A percentile compares a stretch with the other conserved stretches of the same genome.
Evolutionary conservation across 805 yeast genomes (phyloP).

Genomic region (Candida silvicultrix): DNA sequence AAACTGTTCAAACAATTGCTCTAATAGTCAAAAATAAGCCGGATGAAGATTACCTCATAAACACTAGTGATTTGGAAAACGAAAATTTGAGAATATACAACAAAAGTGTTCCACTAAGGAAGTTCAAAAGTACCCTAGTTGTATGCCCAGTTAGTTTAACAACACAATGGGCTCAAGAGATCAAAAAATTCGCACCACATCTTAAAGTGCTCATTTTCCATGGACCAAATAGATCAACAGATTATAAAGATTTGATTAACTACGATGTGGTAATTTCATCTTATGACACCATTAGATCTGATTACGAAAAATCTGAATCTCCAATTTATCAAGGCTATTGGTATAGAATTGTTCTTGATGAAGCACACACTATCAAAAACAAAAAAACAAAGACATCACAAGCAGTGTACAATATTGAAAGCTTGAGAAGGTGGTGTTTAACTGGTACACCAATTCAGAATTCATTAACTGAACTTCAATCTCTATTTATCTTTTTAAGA

Average conservation of each 20-base stretch:
- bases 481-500: constrained; percentile 39
- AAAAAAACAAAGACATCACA: constrained; percentile 36
- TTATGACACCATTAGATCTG: constrained; percentile 48
- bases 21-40: constrained; percentile 33
- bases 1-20: constrained; percentile 74
- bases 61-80: constrained; percentile 3
- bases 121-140: constrained; percentile 42
- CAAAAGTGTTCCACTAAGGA: constrained; percentile 8
- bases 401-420: constrained; percentile 36
- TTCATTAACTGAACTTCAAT: constrained; percentile 43
- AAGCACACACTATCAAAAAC: constrained; percentile 59
- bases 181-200: constrained; percentile 42
- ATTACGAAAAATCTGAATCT: constrained; percentile 19
- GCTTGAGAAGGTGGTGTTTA: constrained; percentile 47
- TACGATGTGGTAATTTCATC: constrained; percentile 67
- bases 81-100: constrained; percentile 1
- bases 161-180: constrained; percentile 68
- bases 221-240: constrained; percentile 29
- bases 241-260: constrained; percentile 31
- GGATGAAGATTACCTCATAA: constrained; percentile 4
- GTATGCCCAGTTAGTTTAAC: constrained; percentile 72
- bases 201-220: constrained; percentile 50
- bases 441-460: constrained; percentile 67
- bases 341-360: constrained; percentile 54
- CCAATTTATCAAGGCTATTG: constrained; percentile 26